Conservation (phyloP, 768 basidiomycete species). For the Psilocybe cubensis region DNA sequence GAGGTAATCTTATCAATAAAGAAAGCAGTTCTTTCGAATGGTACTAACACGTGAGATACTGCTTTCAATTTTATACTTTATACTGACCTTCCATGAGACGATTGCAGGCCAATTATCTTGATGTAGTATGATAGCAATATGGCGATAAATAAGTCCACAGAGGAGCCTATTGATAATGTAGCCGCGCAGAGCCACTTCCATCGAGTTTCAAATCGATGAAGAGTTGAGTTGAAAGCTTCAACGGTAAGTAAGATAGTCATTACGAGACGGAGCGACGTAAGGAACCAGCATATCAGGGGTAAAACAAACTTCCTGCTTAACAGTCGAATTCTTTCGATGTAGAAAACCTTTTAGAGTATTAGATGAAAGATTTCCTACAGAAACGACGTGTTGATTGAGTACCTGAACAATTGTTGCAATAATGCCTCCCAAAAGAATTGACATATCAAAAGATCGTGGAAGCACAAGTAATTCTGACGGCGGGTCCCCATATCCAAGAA, state of each 20-base stretch:
- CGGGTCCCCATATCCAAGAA: slow-evolving; percentile 6
- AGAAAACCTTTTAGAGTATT: slow-evolving; percentile 1
- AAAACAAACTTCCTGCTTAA: background rate
- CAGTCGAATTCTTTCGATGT: slow-evolving; percentile 2
- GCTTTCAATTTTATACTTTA: background rate
- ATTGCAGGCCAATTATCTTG: background rate
- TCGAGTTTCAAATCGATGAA: background rate
- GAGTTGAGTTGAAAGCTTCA: background rate
- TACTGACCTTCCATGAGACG: background rate
- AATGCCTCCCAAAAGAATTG: slow-evolving; percentile 4
- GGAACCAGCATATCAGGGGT: slow-evolving; percentile 2
- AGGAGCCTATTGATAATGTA: background rate
- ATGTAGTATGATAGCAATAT: slow-evolving; percentile 2
- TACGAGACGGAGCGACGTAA: background rate
- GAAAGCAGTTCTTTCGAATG: background rate
- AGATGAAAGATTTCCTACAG: background rate
- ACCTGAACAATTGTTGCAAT: slow-evolving; percentile 10
- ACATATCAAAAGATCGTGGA: background rate
- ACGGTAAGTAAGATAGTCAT: background rate
- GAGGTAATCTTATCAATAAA: slow-evolving; percentile 11
- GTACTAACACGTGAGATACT: too few species aligned
- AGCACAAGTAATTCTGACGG: background rate
- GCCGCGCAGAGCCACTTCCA: slow-evolving; percentile 2
- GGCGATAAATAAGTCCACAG: slow-evolving; percentile 7
- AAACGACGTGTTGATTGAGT: background rate